A percentile compares a stretch with the other conserved stretches of the same genome.
phyloP scores from a whole-genome alignment of 1,284 basidiomycete genomes.

The Ceraceosorus guamensis region DNA sequence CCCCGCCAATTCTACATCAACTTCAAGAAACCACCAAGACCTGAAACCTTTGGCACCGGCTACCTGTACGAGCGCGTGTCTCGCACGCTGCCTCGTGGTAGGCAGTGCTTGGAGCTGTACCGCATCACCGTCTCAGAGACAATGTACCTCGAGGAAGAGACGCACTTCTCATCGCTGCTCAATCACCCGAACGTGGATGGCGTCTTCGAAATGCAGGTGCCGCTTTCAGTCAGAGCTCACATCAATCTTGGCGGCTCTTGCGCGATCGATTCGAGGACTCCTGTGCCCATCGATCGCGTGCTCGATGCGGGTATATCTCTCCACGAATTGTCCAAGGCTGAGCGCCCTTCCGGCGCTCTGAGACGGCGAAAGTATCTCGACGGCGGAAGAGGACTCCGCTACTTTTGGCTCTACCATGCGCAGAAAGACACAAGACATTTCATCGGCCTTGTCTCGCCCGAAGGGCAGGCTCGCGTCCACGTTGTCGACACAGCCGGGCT shows the following conservation, averaged over 20 bases:
- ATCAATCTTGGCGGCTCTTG: conserved; percentile 80
- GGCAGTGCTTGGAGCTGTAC: conserved; percentile 71
- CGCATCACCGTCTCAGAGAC: conserved; percentile 77
- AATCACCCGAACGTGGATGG: conserved; percentile 94
- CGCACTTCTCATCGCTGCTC: conserved; percentile 82
- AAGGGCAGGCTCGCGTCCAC: conserved; percentile 59
- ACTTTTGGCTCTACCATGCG: conserved; percentile 87
- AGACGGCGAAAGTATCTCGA: conserved; percentile 66
- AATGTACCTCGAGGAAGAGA: conserved; percentile 72
- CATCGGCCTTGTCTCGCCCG: conserved; percentile 76
- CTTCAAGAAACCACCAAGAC: conserved; percentile 62
- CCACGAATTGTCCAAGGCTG: conserved; percentile 67
- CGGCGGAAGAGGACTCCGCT: conserved; percentile 65
- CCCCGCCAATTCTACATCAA: conserved; percentile 90
- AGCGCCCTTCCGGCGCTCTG: conserved; percentile 51
- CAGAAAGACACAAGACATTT: conserved; percentile 71
- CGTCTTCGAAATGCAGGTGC: conserved; percentile 88
- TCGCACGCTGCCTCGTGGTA: conserved; percentile 72
- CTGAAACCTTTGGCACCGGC: conserved; percentile 59
- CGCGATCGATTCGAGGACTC: conserved; percentile 58
- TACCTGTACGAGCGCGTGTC: conserved; percentile 70
- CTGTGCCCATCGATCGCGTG: conserved; percentile 71
- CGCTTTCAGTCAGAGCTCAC: conserved; percentile 73
- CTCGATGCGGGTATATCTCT: conserved; percentile 78
- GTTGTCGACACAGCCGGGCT: conserved; percentile 81